Evolutionary conservation across 208 protist genomes (phyloP), one percentile per base, ranked within the genome.

Genomic region (Acanthamoeba rhysodes): DNA sequence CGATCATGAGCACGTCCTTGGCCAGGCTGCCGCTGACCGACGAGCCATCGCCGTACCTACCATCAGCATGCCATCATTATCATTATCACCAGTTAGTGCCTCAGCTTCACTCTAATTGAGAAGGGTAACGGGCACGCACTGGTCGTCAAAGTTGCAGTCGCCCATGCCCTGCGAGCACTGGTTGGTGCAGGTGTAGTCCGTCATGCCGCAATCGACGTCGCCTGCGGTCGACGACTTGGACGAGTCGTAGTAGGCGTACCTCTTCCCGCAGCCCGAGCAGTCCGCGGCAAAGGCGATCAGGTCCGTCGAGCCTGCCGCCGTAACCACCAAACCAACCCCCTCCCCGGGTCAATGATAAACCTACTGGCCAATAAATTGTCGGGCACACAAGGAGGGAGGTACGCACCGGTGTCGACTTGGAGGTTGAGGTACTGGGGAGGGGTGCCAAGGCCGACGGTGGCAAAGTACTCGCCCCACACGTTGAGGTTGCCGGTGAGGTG

Each of bases 381-480:
- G 32, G 32, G 41, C 10, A 9, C 34, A 74, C 22, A 7, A 18
- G 27, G 37, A 32, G 72, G 0, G n/a, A 0, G 2, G 41, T 14
- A 2, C 6, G 41, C 29, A 84, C 74, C 74, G 74, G 74, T 84
- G 14, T 84, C 74, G 32, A 84, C 32, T 37, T 84, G 74, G 74
- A 84, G 29, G 74, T 84, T 84, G 41, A 84, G 41, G 74, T 84
- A 84, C 74, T 84, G 74, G 18, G 74, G 74, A 8, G 74, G 74
- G 2, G 74, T 84, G 34, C 74, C 74, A 24, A 84, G 74, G 45
- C 74, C 74, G n/a, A 84, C 74, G 22, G 74, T 27, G 24, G 74
- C 74, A 55, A 84, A 84, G 74, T 84, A 84, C 74, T 84, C 74
- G 74, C 74, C 74, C 74, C 74, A 84, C 34, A 57, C 34, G 41